Base-by-base conservation (phyloP, 83 land plant genomes). In the Picea abies region DNA sequence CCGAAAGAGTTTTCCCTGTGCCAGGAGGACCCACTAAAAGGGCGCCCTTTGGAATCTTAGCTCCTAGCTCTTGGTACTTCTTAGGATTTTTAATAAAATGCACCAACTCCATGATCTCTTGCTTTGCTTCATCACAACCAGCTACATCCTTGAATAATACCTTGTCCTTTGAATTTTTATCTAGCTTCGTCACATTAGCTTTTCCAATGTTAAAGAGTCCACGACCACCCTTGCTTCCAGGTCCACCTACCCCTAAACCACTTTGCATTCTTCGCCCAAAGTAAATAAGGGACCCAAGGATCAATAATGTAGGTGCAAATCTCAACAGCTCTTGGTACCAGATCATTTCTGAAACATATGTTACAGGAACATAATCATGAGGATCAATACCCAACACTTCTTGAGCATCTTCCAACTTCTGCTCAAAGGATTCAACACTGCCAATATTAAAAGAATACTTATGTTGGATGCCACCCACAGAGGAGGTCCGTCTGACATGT, bases 351-450 rank as follows among this genome's bases (percentile, higher is more conserved):
- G 92, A 87, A 39, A 87, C 93, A 87, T 94, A 98, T 23, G 95
- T 96, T 0, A 96, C 99, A 79, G 99, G 99, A 79, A 98, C 83
- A 88, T 86, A 92, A 86, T 92, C 92, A 87, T 92, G 99, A 20
- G 93, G 90, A 78, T 98, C 97, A 29, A 91, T 87, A 10, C 96
- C 94, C 62, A 96, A 60, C 26, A 88, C 78, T 84, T 95, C 96
- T 78, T 98, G 99, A 10, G 99, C 99, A 84, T 98, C 99, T 72
- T 98, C 97, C 83, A 98, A 82, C 85, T 96, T 98, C 78, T 96
- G 93, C 82, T 98, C 99, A 89, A 98, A 98, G 16, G 95, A 94
- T 29, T 98, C 99, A 73, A 96, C 95, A 87, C 97, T 98, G n/a
- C 99, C 99, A 86, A 98, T 98, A 83, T 91, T 94, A 79, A 98